Conservation (phyloP, 2,329 filamentous ascomycete genomes). For the Rhynchosporium agropyri region DNA sequence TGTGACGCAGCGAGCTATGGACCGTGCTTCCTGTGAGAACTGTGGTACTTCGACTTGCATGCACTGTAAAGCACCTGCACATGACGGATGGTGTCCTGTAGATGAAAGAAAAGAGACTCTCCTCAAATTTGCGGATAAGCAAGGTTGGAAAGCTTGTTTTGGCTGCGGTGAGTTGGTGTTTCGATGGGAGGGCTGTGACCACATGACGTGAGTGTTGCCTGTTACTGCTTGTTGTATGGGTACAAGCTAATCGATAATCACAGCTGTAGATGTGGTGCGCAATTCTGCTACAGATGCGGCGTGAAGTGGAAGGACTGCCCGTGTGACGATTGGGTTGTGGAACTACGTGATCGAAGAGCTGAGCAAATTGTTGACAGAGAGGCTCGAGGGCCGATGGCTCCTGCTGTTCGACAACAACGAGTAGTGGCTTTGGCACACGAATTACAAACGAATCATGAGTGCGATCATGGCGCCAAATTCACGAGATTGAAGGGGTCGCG, state of each 20-base stretch:
- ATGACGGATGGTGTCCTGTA: slow-evolving; percentile 27
- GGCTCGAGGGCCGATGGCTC: slow-evolving; percentile 23
- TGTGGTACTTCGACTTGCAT: slow-evolving; percentile 30
- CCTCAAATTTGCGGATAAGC: slow-evolving; percentile 25
- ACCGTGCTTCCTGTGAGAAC: slow-evolving; percentile 26
- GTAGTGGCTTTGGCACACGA: slow-evolving; percentile 27
- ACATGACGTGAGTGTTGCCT: slow-evolving; percentile 31
- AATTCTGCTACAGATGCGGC: slow-evolving; percentile 36
- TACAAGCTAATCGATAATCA: slow-evolving; percentile 22
- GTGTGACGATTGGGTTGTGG: slow-evolving; percentile 32
- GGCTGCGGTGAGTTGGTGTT: slow-evolving; percentile 29
- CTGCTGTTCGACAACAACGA: slow-evolving; percentile 27
- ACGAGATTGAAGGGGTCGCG: slow-evolving; percentile 25
- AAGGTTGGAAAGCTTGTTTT: slow-evolving; percentile 30
- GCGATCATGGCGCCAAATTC: slow-evolving; percentile 29
- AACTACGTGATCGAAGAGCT: slow-evolving; percentile 32
- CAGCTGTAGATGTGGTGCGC: slow-evolving; percentile 31
- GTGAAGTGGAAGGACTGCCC: slow-evolving; percentile 34
- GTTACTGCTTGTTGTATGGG: slow-evolving; percentile 19
- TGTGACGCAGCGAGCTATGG: slow-evolving; percentile 18
- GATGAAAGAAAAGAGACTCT: slow-evolving; percentile 28
- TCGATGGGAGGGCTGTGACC: slow-evolving; percentile 29
- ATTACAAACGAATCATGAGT: slow-evolving; percentile 29
- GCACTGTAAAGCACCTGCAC: slow-evolving; percentile 28
- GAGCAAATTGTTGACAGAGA: slow-evolving; percentile 34